Evolutionary conservation across 176 grass and related monocot species (phyloP), one percentile per base, ranked within the genome.

Genomic region (Hsuehochloa calcarea): DNA sequence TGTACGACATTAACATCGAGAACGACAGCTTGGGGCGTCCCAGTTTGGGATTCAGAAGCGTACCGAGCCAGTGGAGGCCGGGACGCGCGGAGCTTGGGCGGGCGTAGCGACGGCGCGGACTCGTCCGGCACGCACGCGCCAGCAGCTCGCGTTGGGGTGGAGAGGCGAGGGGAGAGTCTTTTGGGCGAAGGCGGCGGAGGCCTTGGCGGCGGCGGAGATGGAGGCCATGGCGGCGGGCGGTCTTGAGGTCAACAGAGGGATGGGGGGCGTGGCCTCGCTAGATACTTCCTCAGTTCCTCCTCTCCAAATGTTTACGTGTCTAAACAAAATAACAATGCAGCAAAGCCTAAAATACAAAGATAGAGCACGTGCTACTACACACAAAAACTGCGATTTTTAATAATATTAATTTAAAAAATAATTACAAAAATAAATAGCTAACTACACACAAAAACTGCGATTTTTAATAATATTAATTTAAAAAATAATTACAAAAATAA

Each of bases 21-120:
- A 84, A 72, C 64, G 72, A 20, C 63, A 51, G 54, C 20, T 46
- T 70, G 17, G 52, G 40, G 55, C 12, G 7, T 63, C 17, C 20
- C 20, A 51, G 29, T 63, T 58, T 2, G 69, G 41, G 62, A 47
- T 31, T 45, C 70, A 20, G 65, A 72, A 77, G 62, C 75, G 80
- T 87, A 97, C 96, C 70, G 93, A 95, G 45, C 96, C 93, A 10
- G 91, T 98, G 74, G 93, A 72, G 20, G 89, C 81, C 10, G 93
- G 93, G 61, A 88, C 52, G 26, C 96, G 84, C 9, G 88, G 91
- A 1, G 89, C 80, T 11, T 64, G 92, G 1, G 89, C 52, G 4
- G 96, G 93, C 17, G 93, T 85, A 37, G 87, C 85, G 26, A 95
- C 87, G 45, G 96, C 89, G 50, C 92, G 91, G 10, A 87, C 80